Percentiles rank a stretch among this genome's conserved stretches.
Conservation (phyloP, 2,329 filamentous ascomycete species). For the Emmonsia crescens region DNA sequence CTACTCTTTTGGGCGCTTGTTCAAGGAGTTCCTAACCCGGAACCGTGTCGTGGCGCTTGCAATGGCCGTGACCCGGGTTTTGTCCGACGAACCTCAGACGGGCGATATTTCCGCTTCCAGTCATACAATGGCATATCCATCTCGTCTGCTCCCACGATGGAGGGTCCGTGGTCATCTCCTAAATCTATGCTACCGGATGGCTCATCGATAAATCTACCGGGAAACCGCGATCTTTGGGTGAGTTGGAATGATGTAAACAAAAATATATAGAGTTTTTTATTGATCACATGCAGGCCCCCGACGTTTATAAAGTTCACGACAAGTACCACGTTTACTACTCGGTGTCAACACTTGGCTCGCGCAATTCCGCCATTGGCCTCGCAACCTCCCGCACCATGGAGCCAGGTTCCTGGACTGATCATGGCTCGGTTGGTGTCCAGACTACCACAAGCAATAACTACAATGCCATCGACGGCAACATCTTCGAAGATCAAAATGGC, state of each 20-base stretch:
- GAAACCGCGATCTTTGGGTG: slow-evolving; percentile 1
- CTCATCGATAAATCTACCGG: neutral
- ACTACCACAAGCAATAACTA: slow-evolving; percentile 14
- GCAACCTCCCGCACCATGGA: slow-evolving; percentile 37
- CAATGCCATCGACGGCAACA: slow-evolving; percentile 51
- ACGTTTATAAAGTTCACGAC: slow-evolving; percentile 20
- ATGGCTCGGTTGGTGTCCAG: slow-evolving; percentile 27
- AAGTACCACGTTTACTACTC: slow-evolving; percentile 57
- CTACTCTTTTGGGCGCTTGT: neutral
- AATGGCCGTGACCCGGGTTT: slow-evolving; percentile 4
- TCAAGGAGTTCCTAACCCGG: neutral
- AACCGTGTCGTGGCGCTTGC: neutral
- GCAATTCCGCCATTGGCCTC: slow-evolving; percentile 52
- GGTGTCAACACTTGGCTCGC: slow-evolving; percentile 50
- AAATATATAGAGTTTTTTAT: neutral
- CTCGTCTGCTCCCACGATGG: slow-evolving; percentile 2
- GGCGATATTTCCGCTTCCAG: slow-evolving; percentile 2
- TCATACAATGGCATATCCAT: slow-evolving; percentile 3
- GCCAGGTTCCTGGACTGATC: slow-evolving; percentile 26
- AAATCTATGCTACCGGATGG: slow-evolving; percentile 1
- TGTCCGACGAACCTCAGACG: neutral
- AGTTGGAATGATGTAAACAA: neutral
- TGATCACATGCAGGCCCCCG: slow-evolving; percentile 4
- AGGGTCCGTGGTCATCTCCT: neutral
- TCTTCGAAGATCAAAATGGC: slow-evolving; percentile 31